Base-by-base conservation (phyloP, 352 stramenopile genomes). In the Phytophthora parvispora region DNA sequence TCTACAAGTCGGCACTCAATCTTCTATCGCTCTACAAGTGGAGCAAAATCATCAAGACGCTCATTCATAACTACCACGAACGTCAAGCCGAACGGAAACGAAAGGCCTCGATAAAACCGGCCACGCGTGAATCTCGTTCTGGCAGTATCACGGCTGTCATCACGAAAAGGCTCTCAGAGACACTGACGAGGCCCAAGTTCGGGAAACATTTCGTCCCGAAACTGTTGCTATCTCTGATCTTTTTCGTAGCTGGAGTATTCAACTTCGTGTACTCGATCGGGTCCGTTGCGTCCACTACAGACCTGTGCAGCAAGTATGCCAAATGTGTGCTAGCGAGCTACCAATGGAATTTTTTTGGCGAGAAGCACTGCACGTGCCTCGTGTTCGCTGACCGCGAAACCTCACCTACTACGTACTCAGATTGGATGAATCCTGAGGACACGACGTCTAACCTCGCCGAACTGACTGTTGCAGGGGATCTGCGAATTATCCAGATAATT, bases 11-110 rank as follows among this genome's bases (percentile, higher is more conserved):
- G 2, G 51, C 66, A 3, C 60, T 86, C 7, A 72, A 78, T 8
- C 3, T 78, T 32, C 45, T 89, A 0, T 86, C 78, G 15, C 25
- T 83, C 3, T 84, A 81, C 70, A 88, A 88, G 29, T 88, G 72
- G 77, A 25, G 50, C 10, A 83, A 78, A 43, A 89, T 81, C 32
- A 75, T 80, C 40, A 13, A 53, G 18, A 72, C 61, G 3, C 24
- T 89, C 5, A 74, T 84, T 12, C 65, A 72, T 16, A 83, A 77
- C 38, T 38, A 78, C 18, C 49, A 54, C 31, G 64, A 67, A 31
- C 59, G 31, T 36, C 54, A 72, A 51, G 6, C 18, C 2, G 55
- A 66, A 15, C 48, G 52, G 3, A 75, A 67, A 25, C 38, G 31
- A 0, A 67, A 66, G 29, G 49, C 38, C 2, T 31, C 59, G 12